phyloP scores from a whole-genome alignment of 2,329 filamentous ascomycete species.

The Colletotrichum liriopes region DNA sequence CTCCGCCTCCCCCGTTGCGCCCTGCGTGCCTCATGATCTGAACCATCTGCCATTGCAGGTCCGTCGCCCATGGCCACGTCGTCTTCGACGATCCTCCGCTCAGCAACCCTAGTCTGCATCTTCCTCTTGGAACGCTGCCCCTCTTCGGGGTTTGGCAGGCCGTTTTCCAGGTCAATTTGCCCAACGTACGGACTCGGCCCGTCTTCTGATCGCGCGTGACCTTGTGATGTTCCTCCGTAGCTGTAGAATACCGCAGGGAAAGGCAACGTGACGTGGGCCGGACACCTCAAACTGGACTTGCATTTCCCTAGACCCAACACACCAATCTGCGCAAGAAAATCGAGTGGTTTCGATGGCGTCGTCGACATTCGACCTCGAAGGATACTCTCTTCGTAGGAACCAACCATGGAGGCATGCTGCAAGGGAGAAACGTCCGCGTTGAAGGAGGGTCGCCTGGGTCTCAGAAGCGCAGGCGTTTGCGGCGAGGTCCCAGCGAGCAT shows the following conservation, averaged over 20 bases:
- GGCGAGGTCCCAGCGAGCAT: slow-evolving; percentile 60
- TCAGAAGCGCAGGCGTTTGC: slow-evolving; percentile 65
- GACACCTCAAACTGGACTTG: slow-evolving; percentile 87
- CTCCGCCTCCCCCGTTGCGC: slow-evolving; percentile 52
- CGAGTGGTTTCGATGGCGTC: slow-evolving; percentile 90
- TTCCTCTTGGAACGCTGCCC: slow-evolving; percentile 65
- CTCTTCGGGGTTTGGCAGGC: slow-evolving; percentile 70
- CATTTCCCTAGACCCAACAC: slow-evolving; percentile 92
- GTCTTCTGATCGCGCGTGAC: slow-evolving; percentile 78
- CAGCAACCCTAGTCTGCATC: slow-evolving; percentile 61
- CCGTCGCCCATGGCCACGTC: slow-evolving; percentile 46
- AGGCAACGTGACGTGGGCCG: slow-evolving; percentile 89
- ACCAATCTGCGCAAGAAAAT: slow-evolving; percentile 96
- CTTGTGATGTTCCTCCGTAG: slow-evolving; percentile 79
- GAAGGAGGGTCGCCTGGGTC: slow-evolving; percentile 78
- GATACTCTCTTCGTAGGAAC: slow-evolving; percentile 98
- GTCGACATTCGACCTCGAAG: slow-evolving; percentile 96
- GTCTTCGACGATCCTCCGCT: slow-evolving; percentile 53
- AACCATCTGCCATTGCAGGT: slow-evolving; percentile 29
- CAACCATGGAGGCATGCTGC: slow-evolving; percentile 95
- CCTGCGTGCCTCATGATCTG: slow-evolving; percentile 53
- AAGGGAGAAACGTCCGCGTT: slow-evolving; percentile 82
- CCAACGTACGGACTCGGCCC: slow-evolving; percentile 97
- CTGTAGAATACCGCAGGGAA: slow-evolving; percentile 98
- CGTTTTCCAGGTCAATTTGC: slow-evolving; percentile 90